Evolutionary conservation across 2,329 filamentous ascomycete species (phyloP).

Genomic region (Emmonsiellopsis sp.): DNA sequence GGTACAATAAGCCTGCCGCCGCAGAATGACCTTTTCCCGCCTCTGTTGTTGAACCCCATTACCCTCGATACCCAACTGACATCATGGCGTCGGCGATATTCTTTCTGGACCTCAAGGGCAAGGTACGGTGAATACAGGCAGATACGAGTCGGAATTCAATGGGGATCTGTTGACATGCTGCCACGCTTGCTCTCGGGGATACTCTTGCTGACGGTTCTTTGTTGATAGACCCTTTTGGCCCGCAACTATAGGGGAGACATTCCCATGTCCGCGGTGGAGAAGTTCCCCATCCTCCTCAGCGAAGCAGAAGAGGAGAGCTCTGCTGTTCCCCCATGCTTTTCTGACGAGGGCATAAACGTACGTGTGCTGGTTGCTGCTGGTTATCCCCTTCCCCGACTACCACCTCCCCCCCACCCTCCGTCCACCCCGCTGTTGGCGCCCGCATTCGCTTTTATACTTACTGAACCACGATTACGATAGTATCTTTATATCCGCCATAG

Average conservation of each 20-base stretch:
- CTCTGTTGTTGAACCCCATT: constrained; percentile 5
- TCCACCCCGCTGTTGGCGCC: background rate
- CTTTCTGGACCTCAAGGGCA: constrained; percentile 99
- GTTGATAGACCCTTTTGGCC: constrained; percentile 77
- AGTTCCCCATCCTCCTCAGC: constrained; percentile 89
- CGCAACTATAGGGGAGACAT: constrained; percentile 98
- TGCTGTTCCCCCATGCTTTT: constrained; percentile 94
- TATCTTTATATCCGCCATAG: constrained; percentile 99
- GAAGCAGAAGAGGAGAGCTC: constrained; percentile 99
- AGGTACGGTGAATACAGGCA: constrained; percentile 50
- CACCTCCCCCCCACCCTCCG: constrained; percentile 3
- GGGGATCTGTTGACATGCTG: background rate
- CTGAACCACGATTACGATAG: constrained; percentile 36
- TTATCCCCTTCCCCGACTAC: background rate
- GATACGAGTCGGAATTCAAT: background rate
- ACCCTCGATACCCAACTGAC: constrained; percentile 13
- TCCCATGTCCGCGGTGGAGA: constrained; percentile 97
- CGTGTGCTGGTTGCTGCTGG: constrained; percentile 25
- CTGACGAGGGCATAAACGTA: constrained; percentile 96
- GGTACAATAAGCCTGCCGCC: background rate
- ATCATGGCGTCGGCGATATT: constrained; percentile 94
- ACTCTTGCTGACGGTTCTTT: constrained; percentile 15
- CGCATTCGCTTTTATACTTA: constrained; percentile 9
- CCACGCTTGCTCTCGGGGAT: background rate
- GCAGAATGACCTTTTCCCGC: constrained; percentile 1